These are phyloP conservation scores for Coemansia sp. DNA, from an alignment of 192 early-diverging fungal species.

Conservation along the genomic window DNA sequence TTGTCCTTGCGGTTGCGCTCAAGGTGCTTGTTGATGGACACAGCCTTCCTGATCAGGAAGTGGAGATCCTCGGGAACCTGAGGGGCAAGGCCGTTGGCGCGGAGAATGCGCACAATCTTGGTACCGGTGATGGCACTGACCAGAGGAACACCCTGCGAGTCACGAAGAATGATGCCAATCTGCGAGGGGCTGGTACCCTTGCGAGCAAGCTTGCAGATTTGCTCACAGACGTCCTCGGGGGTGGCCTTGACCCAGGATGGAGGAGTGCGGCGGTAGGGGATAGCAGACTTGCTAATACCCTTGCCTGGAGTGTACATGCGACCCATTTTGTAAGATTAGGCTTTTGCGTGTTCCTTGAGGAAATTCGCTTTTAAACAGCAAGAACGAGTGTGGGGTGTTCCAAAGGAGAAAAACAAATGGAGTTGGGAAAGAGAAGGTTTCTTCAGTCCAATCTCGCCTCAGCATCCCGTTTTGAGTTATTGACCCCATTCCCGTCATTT, in stretches of 20 bases:
- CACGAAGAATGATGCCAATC: slow-evolving; percentile 97
- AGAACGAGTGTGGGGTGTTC: neutral
- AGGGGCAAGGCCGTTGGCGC: slow-evolving; percentile 92
- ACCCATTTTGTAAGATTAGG: slow-evolving; percentile 67
- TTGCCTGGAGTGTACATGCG: slow-evolving; percentile 98
- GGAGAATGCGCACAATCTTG: slow-evolving; percentile 99
- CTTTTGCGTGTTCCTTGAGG: slow-evolving; percentile 8
- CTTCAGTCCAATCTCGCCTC: neutral
- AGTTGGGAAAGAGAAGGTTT: slow-evolving; percentile 9
- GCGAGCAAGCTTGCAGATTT: slow-evolving; percentile 99
- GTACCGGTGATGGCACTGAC: slow-evolving; percentile 97
- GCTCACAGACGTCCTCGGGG: slow-evolving; percentile 94
- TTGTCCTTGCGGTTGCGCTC: slow-evolving; percentile 99
- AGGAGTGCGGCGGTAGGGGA: slow-evolving; percentile 90
- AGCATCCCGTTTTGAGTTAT: neutral
- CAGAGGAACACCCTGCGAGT: slow-evolving; percentile 96
- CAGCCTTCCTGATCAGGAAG: slow-evolving; percentile 99
- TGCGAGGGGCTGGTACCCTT: slow-evolving; percentile 98
- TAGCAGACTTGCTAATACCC: slow-evolving; percentile 75
- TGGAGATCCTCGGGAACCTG: slow-evolving; percentile 98
- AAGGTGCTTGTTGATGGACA: slow-evolving; percentile 97
- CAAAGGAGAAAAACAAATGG: neutral
- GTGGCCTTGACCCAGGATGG: slow-evolving; percentile 98
- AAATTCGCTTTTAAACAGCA: slow-evolving; percentile 20
- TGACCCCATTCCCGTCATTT: neutral